Evolutionary conservation across 116 monocot genomes (phyloP).

Genomic region (Papilionanthe hybrid): DNA sequence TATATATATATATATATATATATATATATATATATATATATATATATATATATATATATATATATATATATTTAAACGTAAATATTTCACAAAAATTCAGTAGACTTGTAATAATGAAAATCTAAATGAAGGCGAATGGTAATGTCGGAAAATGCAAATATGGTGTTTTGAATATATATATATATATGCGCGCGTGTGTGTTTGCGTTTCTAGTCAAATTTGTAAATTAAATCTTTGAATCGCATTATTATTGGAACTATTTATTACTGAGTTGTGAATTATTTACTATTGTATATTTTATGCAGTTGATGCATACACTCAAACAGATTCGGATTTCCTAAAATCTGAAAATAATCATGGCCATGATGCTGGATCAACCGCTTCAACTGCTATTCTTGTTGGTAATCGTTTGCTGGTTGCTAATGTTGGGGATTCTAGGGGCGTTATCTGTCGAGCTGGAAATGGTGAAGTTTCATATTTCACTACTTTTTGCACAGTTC

Average conservation of each 20-base stretch:
- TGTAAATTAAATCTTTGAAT: not conserved
- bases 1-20: too few species aligned
- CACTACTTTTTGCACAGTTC: not conserved
- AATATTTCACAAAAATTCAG: not conserved
- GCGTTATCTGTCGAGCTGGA: constrained; percentile 27
- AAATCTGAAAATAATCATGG: constrained; percentile 23
- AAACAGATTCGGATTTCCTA: constrained; percentile 23
- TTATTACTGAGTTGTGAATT: not conserved
- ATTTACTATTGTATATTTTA: not conserved
- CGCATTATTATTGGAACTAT: not conserved
- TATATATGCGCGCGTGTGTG: not conserved
- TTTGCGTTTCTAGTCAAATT: not conserved
- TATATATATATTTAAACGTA: too few species aligned
- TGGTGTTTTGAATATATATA: too few species aligned
- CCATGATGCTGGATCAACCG: constrained; percentile 30
- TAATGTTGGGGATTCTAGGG: constrained; percentile 32
- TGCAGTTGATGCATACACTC: constrained; percentile 24
- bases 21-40: not conserved
- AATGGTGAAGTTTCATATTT: constrained; percentile 5
- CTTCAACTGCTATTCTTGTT: constrained; percentile 31
- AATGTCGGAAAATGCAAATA: not conserved
- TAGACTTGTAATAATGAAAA: not conserved
- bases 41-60: too few species aligned
- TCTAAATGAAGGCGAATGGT: not conserved
- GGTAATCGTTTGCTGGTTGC: constrained; percentile 23